Evolutionary conservation across 2,329 filamentous ascomycete species (phyloP), one percentile per base, ranked within the genome.

Genomic region (Trichoderma simmonsii): DNA sequence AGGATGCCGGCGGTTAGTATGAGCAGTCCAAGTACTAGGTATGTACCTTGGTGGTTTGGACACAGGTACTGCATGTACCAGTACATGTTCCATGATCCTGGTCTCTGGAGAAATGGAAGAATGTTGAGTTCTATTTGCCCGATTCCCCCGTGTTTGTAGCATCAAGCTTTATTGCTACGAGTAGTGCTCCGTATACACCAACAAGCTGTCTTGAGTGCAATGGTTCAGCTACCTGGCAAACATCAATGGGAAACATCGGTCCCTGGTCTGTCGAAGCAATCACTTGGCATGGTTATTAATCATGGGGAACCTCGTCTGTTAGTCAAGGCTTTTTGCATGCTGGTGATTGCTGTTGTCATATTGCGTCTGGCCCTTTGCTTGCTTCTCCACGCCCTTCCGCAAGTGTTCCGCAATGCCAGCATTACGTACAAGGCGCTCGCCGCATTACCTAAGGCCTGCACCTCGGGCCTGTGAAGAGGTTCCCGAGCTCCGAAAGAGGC

Each of bases 361-460:
- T 24, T 64, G 36, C 15, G 11, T 24, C 21, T 30, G 18, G n/a
- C 7, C 4, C 1, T 51, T 51, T 21, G n/a, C n/a, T 21, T 24
- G 28, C 21, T 24, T 54, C 11, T 54, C 48, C n/a, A 54, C 21
- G 48, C 21, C 21, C n/a, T 24, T 24, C 48, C 48, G 48, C 48
- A 54, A 14, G 48, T 54, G n/a, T 54, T 24, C 48, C 11, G 48
- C 3, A 12, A 24, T 63, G 28, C 11, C 12, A 18, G 39, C 21
- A 67, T 67, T 67, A 67, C 64, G 64, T 67, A 57, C 64, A 67
- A 28, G 14, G 48, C 48, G 63, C 32, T 39, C 30, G 34, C 48
- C 48, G 32, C 54, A 57, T 67, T 67, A 67, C 30, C 24, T n/a
- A 36, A 66, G 21, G 34, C 12, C 30, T 32, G 48, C 26, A 21